A percentile compares a stretch with the other conserved stretches of the same genome.
Conservation (phyloP, 257 asterid species). For the Capsicum chinense region DNA sequence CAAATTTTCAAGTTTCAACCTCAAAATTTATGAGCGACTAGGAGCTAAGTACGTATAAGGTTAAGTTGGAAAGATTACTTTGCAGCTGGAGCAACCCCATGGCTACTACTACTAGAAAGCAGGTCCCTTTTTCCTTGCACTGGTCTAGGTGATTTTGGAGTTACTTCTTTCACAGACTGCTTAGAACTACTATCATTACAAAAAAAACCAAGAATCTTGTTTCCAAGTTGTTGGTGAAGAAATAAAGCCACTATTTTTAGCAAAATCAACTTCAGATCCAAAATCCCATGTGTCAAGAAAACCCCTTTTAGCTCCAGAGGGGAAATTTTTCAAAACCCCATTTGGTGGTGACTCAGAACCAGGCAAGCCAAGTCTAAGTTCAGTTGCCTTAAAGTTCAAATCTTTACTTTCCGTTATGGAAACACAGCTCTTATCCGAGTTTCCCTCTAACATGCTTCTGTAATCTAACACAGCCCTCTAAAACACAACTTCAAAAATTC, state of each 20-base stretch:
- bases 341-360: slow-evolving; percentile 45
- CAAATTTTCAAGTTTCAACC: too few species aligned
- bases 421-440: slow-evolving; percentile 39
- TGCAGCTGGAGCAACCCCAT: slow-evolving; percentile 45
- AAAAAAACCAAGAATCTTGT: slow-evolving; percentile 37
- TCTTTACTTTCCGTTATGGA: slow-evolving; percentile 37
- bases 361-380: slow-evolving; percentile 53
- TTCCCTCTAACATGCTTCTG: slow-evolving; percentile 47
- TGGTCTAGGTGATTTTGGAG: slow-evolving; percentile 40
- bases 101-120: slow-evolving; percentile 4
- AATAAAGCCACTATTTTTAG: slow-evolving; percentile 40
- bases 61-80: slow-evolving; percentile 35
- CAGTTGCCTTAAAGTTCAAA: slow-evolving; percentile 57
- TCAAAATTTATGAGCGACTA: background rate
- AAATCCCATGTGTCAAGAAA: slow-evolving; percentile 52
- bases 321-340: slow-evolving; percentile 33
- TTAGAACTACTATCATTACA: slow-evolving; percentile 22
- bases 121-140: slow-evolving; percentile 36
- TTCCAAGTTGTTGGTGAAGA: slow-evolving; percentile 41
- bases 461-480: slow-evolving; percentile 23
- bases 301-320: slow-evolving; percentile 53
- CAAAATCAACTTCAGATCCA: slow-evolving; percentile 47
- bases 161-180: slow-evolving; percentile 39
- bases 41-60: background rate
- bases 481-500: too few species aligned